Evolutionary conservation across 495 filamentous ascomycete species (phyloP), one percentile per base, ranked within the genome.

Genomic region (Schizothecium vesticola): DNA sequence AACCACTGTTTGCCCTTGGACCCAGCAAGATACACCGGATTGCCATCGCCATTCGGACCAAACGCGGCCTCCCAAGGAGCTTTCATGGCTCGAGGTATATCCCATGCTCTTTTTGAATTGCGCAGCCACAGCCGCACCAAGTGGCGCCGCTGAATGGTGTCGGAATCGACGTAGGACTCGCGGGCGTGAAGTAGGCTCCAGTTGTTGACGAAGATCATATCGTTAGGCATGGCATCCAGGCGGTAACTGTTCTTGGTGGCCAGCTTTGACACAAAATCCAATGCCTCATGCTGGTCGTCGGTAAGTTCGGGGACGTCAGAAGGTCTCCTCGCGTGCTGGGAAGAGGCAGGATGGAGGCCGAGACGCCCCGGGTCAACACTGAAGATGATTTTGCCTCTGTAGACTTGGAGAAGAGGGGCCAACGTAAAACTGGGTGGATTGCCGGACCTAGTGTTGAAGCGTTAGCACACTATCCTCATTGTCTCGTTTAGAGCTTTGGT

Each of bases 181-280:
- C 86, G 79, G 21, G 80, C 85, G 75, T 91, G 89, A 62, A 90
- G 81, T 8, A 88, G 72, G 6, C 79, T 79, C 26, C 88, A 78
- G 66, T 91, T 91, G 71, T 91, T 89, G 68, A 89, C 79, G 68
- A 88, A 87, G 55, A 87, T 75, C 19, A 91, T 78, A 73, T 91
- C 88, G 0, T 88, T 89, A 8, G 79, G 77, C 61, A 82, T 78
- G 25, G 86, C 81, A 25, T 85, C 76, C 6, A 91, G 72, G 22
- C 29, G 70, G 7, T 80, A 58, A 6, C 76, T 77, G 55, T 81
- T 67, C 56, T 73, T 77, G 12, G 69, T 64, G 0, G 82, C 82
- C 6, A 77, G 67, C 9, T 64, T 59, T 10, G 75, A 74, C 2
- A 84, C 61, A 28, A 74, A 56, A 0, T 69, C 69, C 57, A 84